These are phyloP conservation scores for Onygenales sp. DNA, from an alignment of 2,329 filamentous ascomycete genomes.

Conservation along the genomic window DNA sequence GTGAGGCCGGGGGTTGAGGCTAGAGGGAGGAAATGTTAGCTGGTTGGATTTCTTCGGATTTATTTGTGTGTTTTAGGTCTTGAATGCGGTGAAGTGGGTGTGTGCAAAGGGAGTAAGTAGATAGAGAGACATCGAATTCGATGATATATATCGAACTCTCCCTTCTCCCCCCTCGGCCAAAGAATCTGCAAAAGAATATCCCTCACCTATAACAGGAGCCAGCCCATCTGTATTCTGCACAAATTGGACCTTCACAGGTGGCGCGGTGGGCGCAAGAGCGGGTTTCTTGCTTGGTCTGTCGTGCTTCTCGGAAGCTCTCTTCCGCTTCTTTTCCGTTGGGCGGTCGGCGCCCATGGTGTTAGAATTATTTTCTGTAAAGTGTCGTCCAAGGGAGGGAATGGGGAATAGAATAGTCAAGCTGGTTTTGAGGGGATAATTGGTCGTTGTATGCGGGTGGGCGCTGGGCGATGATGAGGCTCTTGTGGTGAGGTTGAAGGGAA, in stretches of 20 bases:
- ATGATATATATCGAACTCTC: not conserved
- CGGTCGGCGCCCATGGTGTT: constrained; percentile 24
- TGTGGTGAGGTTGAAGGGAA: not conserved
- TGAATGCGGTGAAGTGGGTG: too few species aligned
- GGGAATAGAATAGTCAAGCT: not conserved
- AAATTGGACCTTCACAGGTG: constrained; percentile 36
- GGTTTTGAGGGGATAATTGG: not conserved
- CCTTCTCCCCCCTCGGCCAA: not conserved
- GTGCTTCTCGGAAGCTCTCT: constrained; percentile 36
- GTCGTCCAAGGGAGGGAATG: not conserved
- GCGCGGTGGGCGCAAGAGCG: constrained; percentile 27
- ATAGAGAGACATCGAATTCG: not conserved
- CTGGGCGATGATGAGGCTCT: not conserved
- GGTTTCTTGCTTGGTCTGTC: constrained; percentile 41
- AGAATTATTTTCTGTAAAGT: not conserved
- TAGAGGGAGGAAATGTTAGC: not conserved
- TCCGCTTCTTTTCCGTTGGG: constrained; percentile 40
- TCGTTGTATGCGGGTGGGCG: too few species aligned
- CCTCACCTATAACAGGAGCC: constrained; percentile 41
- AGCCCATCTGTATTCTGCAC: constrained; percentile 39
- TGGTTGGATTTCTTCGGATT: not conserved
- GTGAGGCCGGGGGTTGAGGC: constrained; percentile 18
- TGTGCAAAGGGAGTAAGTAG: not conserved
- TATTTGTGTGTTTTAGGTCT: not conserved
- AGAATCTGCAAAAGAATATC: not conserved